Evolutionary conservation across 305 asterid species (phyloP).

Genomic region (Nicotiana rustica): DNA sequence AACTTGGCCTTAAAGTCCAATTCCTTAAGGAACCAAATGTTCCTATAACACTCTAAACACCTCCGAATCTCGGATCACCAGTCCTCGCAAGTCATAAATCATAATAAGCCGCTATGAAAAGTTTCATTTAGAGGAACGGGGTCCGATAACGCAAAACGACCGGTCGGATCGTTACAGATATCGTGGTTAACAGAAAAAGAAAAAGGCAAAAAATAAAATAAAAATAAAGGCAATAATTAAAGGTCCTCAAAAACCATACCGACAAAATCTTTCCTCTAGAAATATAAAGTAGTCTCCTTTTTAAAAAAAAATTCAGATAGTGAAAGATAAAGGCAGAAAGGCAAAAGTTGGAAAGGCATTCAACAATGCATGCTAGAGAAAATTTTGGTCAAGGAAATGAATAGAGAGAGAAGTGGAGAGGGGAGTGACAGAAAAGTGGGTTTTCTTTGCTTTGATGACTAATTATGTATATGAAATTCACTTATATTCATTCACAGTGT

Average conservation of each 20-base stretch:
- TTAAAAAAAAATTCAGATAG: not conserved
- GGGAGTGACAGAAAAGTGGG: not conserved
- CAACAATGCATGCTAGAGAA: not conserved
- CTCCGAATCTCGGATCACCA: too few relatives aligned
- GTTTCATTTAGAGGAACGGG: too few relatives aligned
- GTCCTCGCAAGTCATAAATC: too few relatives aligned
- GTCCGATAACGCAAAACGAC: too few relatives aligned
- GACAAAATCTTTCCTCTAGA: conserved; percentile 20
- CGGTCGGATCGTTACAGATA: too few relatives aligned
- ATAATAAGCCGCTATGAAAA: too few relatives aligned
- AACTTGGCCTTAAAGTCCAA: too few relatives aligned
- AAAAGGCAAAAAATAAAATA: not conserved
- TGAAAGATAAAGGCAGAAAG: conserved; percentile 12
- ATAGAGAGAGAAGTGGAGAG: conserved; percentile 22
- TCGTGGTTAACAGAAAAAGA: too few relatives aligned
- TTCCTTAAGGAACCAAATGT: too few relatives aligned
- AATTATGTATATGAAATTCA: too few relatives aligned
- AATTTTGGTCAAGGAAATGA: not conserved
- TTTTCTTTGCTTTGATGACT: not conserved
- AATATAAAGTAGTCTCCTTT: conserved; percentile 5
- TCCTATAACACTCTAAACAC: too few relatives aligned
- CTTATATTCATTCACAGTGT: too few relatives aligned
- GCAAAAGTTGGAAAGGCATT: not conserved
- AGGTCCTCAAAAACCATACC: not conserved
- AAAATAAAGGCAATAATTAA: not conserved